phyloP scores from a whole-genome alignment of 768 basidiomycete genomes.

The Lactifluus echinatus region DNA sequence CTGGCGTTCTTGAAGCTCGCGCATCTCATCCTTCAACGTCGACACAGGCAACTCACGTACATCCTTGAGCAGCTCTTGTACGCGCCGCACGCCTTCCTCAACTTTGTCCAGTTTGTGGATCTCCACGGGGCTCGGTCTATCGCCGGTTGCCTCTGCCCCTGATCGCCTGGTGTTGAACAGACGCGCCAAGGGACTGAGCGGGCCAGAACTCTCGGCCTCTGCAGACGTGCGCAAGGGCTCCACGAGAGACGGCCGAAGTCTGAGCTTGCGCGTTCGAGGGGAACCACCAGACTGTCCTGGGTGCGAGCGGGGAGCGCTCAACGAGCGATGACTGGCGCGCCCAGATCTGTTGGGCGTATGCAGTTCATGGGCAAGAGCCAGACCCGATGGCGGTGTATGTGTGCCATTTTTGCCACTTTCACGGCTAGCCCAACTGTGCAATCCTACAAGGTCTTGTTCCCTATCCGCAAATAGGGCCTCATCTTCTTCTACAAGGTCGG shows the following conservation, averaged over 20 bases:
- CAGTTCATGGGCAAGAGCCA: not conserved
- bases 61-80: slow-evolving; percentile 58
- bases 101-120: slow-evolving; percentile 26
- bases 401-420: slow-evolving; percentile 5
- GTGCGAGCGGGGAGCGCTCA: slow-evolving; percentile 23
- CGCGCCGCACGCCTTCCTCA: slow-evolving; percentile 40
- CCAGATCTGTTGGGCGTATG: slow-evolving; percentile 4
- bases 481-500: slow-evolving; percentile 29
- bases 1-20: slow-evolving; percentile 71
- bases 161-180: slow-evolving; percentile 31
- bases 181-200: slow-evolving; percentile 41
- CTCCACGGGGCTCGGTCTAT: slow-evolving; percentile 20
- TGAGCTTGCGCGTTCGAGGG: slow-evolving; percentile 23
- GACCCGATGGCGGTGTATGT: not conserved
- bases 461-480: slow-evolving; percentile 40
- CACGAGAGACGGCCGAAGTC: slow-evolving; percentile 22
- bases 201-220: slow-evolving; percentile 24
- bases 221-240: slow-evolving; percentile 19
- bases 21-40: slow-evolving; percentile 70
- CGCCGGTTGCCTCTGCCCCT: slow-evolving; percentile 6
- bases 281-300: slow-evolving; percentile 20
- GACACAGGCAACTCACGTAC: slow-evolving; percentile 56
- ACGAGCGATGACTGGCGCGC: slow-evolving; percentile 8
- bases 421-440: slow-evolving; percentile 20
- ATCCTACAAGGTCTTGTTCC: slow-evolving; percentile 29